These are phyloP conservation scores for Rhamnella rubrinervis DNA, from an alignment of 331 rosid species.

Conservation along the genomic window DNA sequence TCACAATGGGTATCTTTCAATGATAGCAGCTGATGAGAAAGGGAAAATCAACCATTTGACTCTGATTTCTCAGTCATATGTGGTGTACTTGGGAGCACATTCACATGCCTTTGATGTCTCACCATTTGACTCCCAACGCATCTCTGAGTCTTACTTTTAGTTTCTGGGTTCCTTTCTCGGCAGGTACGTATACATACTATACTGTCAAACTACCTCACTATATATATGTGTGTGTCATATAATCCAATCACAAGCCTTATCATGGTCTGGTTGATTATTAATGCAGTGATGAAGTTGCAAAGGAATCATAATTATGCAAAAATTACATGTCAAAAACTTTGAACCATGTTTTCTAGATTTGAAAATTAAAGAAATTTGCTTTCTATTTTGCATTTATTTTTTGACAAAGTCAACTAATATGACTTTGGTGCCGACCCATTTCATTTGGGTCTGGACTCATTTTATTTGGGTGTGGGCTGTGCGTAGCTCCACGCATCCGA, in stretches of 20 bases:
- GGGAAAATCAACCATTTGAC: too few species aligned
- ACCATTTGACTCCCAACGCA: constrained; percentile 37
- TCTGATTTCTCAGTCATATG: constrained; percentile 55
- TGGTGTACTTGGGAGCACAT: constrained; percentile 81
- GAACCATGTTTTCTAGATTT: constrained; percentile 68
- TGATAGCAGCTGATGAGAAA: too few species aligned
- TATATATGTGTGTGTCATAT: not conserved
- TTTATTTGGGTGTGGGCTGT: too few species aligned
- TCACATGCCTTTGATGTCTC: constrained; percentile 48
- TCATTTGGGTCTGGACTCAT: too few species aligned
- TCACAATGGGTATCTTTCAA: too few species aligned
- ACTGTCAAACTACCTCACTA: too few species aligned
- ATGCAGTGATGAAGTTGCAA: constrained; percentile 46
- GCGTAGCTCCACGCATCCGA: too few species aligned
- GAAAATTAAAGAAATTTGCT: too few species aligned
- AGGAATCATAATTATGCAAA: too few species aligned
- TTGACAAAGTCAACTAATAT: not conserved
- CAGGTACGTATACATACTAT: constrained; percentile 32
- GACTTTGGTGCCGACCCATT: too few species aligned
- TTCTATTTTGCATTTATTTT: too few species aligned
- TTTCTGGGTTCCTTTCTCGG: constrained; percentile 73
- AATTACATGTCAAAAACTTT: too few species aligned
- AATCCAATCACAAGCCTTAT: not conserved
- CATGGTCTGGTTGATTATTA: not conserved
- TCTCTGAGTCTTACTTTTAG: constrained; percentile 54